Evolutionary conservation across 1,139 yeast genomes (phyloP).

Genomic region (Citeromyces hawaiiensis): DNA sequence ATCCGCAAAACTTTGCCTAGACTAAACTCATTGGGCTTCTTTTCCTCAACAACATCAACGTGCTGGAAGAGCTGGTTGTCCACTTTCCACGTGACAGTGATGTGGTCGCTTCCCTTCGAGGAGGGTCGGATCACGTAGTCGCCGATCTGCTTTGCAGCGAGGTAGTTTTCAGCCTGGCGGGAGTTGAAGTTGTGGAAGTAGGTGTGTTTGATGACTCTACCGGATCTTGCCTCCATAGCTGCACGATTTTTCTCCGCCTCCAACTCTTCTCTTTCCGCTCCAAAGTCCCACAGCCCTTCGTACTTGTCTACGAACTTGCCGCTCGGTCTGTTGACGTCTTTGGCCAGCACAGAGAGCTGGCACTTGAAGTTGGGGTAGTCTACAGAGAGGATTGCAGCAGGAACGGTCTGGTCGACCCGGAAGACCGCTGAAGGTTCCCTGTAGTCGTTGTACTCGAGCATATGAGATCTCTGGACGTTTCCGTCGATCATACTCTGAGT

Average conservation of each 20-base stretch:
- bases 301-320: slow-evolving; percentile 37
- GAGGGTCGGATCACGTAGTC: slow-evolving; percentile 93
- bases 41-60: slow-evolving; percentile 69
- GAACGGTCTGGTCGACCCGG: slow-evolving; percentile 69
- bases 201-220: slow-evolving; percentile 85
- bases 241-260: slow-evolving; percentile 41
- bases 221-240: slow-evolving; percentile 39
- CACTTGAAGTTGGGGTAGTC: slow-evolving; percentile 67
- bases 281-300: slow-evolving; percentile 69
- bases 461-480: slow-evolving; percentile 47
- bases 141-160: slow-evolving; percentile 84
- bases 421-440: slow-evolving; percentile 26
- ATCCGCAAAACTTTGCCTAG: slow-evolving; percentile 54
- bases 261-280: slow-evolving; percentile 59
- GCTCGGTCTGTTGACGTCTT: slow-evolving; percentile 48
- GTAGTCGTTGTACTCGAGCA: slow-evolving; percentile 40
- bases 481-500: slow-evolving; percentile 76
- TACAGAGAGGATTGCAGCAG: slow-evolving; percentile 61
- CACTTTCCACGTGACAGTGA: slow-evolving; percentile 94
- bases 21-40: slow-evolving; percentile 47
- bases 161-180: slow-evolving; percentile 82
- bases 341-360: slow-evolving; percentile 54
- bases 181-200: slow-evolving; percentile 74
- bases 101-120: slow-evolving; percentile 74
- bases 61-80: slow-evolving; percentile 88